These are phyloP conservation scores for Microthyrium microscopicum DNA, from an alignment of 2,329 filamentous ascomycete genomes.

Conservation along the genomic window DNA sequence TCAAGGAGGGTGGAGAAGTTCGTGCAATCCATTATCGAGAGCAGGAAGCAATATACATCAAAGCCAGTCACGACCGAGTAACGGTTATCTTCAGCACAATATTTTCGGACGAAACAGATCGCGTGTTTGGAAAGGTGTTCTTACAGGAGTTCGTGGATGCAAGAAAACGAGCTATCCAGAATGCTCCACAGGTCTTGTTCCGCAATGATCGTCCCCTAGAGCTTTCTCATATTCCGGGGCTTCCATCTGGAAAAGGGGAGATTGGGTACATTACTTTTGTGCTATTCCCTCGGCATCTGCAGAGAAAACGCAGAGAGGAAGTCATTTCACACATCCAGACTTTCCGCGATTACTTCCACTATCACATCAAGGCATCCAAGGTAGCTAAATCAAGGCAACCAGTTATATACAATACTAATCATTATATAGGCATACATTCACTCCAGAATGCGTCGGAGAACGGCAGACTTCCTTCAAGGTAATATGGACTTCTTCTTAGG, in stretches of 20 bases:
- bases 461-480: slow-evolving; percentile 97
- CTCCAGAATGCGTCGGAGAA: slow-evolving; percentile 92
- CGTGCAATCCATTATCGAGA: slow-evolving; percentile 98
- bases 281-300: slow-evolving; percentile 87
- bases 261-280: slow-evolving; percentile 98
- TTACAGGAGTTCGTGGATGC: slow-evolving; percentile 86
- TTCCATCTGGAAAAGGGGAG: slow-evolving; percentile 63
- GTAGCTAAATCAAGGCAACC: slow-evolving; percentile 20
- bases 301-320: slow-evolving; percentile 74
- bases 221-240: slow-evolving; percentile 70
- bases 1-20: slow-evolving; percentile 76
- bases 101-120: slow-evolving; percentile 93
- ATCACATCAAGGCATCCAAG: slow-evolving; percentile 99
- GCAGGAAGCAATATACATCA: slow-evolving; percentile 97
- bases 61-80: slow-evolving; percentile 90
- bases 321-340: slow-evolving; percentile 99
- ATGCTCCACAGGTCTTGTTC: slow-evolving; percentile 94
- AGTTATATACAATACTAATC: slow-evolving; percentile 2
- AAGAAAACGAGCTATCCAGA: slow-evolving; percentile 84
- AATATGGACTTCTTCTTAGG: slow-evolving; percentile 16
- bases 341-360: slow-evolving; percentile 99
- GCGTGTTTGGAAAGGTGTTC: slow-evolving; percentile 96
- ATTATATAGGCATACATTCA: slow-evolving; percentile 70
- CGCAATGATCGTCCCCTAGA: slow-evolving; percentile 87
- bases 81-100: slow-evolving; percentile 98